A percentile compares a stretch with the other conserved stretches of the same genome.
These are phyloP conservation scores for Pestalotiopsis sp. DNA, from an alignment of 2,329 filamentous ascomycete species.

Conservation along the genomic window DNA sequence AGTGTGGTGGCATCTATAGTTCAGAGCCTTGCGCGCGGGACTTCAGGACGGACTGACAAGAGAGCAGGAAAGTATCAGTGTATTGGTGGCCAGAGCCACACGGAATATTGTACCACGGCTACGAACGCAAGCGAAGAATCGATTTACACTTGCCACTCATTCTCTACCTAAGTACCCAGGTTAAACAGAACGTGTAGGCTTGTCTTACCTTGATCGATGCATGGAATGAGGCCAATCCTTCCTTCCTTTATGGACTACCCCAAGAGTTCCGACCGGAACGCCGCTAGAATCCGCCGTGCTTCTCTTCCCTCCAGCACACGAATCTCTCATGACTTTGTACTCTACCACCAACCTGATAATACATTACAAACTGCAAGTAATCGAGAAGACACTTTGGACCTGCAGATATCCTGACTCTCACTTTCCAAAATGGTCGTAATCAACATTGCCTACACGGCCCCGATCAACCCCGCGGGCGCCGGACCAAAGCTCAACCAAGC, in stretches of 20 bases:
- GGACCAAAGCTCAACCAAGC: constrained; percentile 27
- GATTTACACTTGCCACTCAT: no score
- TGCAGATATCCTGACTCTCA: neutral
- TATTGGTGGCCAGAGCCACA: no score
- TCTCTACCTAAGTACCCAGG: no score
- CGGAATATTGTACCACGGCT: no score
- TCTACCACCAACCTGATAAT: neutral
- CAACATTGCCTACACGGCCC: constrained; percentile 34
- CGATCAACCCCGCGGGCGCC: constrained; percentile 34
- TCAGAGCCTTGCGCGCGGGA: no score
- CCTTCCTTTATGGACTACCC: neutral
- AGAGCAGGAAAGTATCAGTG: no score
- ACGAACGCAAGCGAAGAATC: no score
- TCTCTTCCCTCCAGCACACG: neutral
- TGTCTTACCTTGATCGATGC: neutral
- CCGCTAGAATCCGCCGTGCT: neutral
- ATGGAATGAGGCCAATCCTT: neutral
- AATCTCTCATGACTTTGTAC: no score
- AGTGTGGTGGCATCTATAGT: no score
- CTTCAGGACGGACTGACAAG: no score
- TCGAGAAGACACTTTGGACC: neutral
- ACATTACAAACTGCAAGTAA: neutral
- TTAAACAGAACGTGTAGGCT: no score
- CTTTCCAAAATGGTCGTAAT: constrained; percentile 30
- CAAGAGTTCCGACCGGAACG: neutral